These are phyloP conservation scores for Aspergillus affinis DNA, from an alignment of 495 filamentous ascomycete genomes.

Conservation along the genomic window DNA sequence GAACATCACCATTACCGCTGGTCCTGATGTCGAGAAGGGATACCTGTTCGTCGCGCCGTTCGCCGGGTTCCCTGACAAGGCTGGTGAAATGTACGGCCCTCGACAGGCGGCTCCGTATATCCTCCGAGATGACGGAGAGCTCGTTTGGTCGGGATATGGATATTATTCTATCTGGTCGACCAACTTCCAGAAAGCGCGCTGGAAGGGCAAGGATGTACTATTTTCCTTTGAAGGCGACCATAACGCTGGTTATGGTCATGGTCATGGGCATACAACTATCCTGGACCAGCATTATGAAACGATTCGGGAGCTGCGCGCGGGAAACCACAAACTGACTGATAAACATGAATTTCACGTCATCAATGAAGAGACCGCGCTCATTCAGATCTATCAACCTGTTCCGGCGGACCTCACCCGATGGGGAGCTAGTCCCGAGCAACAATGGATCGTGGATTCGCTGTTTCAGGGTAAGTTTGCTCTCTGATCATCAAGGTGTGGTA, in stretches of 20 bases:
- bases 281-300: conserved; percentile 55
- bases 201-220: conserved; percentile 52
- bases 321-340: conserved; percentile 52
- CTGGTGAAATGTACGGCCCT: conserved; percentile 45
- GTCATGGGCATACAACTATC: conserved; percentile 51
- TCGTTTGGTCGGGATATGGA: conserved; percentile 56
- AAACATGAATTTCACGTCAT: conserved; percentile 56
- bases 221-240: conserved; percentile 56
- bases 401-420: conserved; percentile 34
- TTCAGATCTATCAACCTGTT: conserved; percentile 42
- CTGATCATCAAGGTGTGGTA: background rate
- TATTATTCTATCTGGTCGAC: conserved; percentile 56
- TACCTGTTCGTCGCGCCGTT: conserved; percentile 58
- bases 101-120: conserved; percentile 57
- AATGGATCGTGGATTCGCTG: conserved; percentile 47
- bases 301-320: conserved; percentile 51
- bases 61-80: conserved; percentile 43
- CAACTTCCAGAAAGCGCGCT: conserved; percentile 45
- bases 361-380: conserved; percentile 39
- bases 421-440: conserved; percentile 37
- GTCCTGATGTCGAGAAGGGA: conserved; percentile 47
- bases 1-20: conserved; percentile 56
- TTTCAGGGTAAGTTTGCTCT: conserved; percentile 33
- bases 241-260: conserved; percentile 54
- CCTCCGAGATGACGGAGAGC: conserved; percentile 52